Percentiles rank a stretch among this genome's conserved stretches.
Evolutionary conservation across 169 alveolate species (phyloP).

Genomic region (Eimeria zaria): DNA sequence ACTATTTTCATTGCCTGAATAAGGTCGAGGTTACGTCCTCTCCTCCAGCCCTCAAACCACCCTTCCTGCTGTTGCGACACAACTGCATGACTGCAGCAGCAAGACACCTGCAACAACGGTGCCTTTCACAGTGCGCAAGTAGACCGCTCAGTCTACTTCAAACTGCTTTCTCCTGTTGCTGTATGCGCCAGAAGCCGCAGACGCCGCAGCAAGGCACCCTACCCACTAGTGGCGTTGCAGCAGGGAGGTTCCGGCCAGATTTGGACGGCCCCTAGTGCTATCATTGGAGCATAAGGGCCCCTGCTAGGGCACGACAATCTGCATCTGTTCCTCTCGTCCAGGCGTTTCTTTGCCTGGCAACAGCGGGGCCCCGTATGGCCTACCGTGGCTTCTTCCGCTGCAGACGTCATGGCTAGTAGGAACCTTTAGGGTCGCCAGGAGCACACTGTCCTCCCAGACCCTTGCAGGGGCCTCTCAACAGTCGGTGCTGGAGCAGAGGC

Average conservation of each 20-base stretch:
- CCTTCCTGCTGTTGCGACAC: constrained; percentile 50
- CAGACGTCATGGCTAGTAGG: constrained; percentile 61
- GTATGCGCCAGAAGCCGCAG: constrained; percentile 1
- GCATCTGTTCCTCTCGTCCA: not conserved
- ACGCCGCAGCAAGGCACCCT: constrained; percentile 47
- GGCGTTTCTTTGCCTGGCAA: not conserved
- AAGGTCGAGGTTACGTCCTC: constrained; percentile 1
- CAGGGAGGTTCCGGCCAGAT: not conserved
- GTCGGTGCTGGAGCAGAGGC: not conserved
- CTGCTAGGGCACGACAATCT: not conserved
- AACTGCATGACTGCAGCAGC: constrained; percentile 59
- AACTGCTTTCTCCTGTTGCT: not conserved
- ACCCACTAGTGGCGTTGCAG: constrained; percentile 6
- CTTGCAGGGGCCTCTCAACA: constrained; percentile 1
- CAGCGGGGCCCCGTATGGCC: not conserved
- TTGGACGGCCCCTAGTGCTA: constrained; percentile 41
- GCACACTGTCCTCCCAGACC: constrained; percentile 35
- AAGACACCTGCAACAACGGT: not conserved
- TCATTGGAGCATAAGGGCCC: not conserved
- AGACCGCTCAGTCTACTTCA: not conserved
- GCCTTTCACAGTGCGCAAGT: not conserved
- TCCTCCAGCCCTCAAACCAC: constrained; percentile 42
- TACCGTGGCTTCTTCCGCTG: not conserved
- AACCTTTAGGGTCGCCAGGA: constrained; percentile 43
- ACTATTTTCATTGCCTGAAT: constrained; percentile 32